Conservation (phyloP, 2,329 filamentous ascomycete species). For the Xenosphaeropsis pyriputrescens region DNA sequence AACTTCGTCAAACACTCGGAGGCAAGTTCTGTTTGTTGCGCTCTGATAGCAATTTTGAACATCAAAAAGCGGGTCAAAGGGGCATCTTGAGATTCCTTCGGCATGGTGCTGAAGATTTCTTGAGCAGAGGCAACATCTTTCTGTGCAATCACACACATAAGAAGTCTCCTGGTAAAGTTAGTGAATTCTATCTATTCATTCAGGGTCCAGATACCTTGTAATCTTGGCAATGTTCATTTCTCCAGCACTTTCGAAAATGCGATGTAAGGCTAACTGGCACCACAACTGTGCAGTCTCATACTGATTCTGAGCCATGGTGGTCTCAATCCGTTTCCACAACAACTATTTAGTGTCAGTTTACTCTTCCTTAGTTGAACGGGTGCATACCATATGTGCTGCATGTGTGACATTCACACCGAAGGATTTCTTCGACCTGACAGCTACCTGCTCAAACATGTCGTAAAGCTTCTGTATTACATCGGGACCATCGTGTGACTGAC, state of each 20-base stretch:
- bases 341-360: slow-evolving; percentile 33
- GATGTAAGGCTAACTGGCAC: slow-evolving; percentile 56
- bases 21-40: slow-evolving; percentile 41
- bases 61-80: slow-evolving; percentile 57
- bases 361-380: background rate
- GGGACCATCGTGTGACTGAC: slow-evolving; percentile 19
- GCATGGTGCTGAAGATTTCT: slow-evolving; percentile 42
- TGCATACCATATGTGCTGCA: slow-evolving; percentile 49
- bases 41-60: slow-evolving; percentile 56
- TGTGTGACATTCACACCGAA: slow-evolving; percentile 32
- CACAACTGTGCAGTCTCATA: slow-evolving; percentile 46
- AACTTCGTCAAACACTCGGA: slow-evolving; percentile 48
- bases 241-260: slow-evolving; percentile 50
- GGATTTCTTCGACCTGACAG: slow-evolving; percentile 25
- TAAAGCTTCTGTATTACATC: slow-evolving; percentile 23
- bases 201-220: slow-evolving; percentile 32
- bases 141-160: slow-evolving; percentile 51
- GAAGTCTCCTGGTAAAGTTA: slow-evolving; percentile 43
- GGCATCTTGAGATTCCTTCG: slow-evolving; percentile 39
- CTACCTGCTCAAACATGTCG: slow-evolving; percentile 29
- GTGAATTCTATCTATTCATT: too few species aligned
- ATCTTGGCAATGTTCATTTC: slow-evolving; percentile 54
- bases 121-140: slow-evolving; percentile 38
- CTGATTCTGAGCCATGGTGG: slow-evolving; percentile 33
- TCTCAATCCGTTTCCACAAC: slow-evolving; percentile 68